Evolutionary conservation across 176 grass and related monocot species (phyloP), one percentile per base, ranked within the genome.

Genomic region (Panicum miliaceum): DNA sequence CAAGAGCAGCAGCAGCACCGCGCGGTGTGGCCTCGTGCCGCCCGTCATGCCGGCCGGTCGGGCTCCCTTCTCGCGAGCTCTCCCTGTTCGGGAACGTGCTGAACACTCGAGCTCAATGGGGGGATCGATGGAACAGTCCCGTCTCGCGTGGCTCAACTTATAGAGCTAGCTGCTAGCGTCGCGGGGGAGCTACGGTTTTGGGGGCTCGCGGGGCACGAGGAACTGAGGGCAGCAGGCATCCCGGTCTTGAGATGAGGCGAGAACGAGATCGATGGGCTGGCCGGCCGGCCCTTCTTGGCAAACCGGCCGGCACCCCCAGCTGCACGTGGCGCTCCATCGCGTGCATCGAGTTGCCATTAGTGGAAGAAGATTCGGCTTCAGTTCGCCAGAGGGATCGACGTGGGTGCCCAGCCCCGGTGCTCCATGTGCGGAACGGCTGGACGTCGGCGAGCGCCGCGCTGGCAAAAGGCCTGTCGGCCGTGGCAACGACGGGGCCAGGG

Each of bases 81-180:
- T 3, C 26, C 14, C 37, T 7, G 62, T 52, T 53, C 7, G 20
- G 78, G 20, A 8, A 29, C 45, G 27, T 12, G 22, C 0, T 37
- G 68, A 50, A 9, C 35, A 20, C 19, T 26, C 42, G 53, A 78
- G 54, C 35, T 50, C 57, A 5, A 60, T 22, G 57, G 2, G 52
- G 56, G n/a, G 23, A 45, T 72, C 43, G 43, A 72, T 72, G 78
- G 78, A 68, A 56, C 47, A 19, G 62, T 80, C 26, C 19, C 37
- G 42, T 20, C 46, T 52, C 27, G 26, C 1, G 26, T 52, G 46
- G 7, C 15, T 73, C 26, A 9, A 34, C 71, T 73, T 73, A 73
- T 46, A 72, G 67, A 70, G 22, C 18, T 36, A 13, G 46, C 40
- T 20, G 65, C 38, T 46, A 19, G 70, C 46, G 70, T 60, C n/a